Percentiles rank a stretch among this genome's conserved stretches.
These are phyloP conservation scores for Hortiboletus campestris DNA, from an alignment of 768 basidiomycete species.

Conservation along the genomic window DNA sequence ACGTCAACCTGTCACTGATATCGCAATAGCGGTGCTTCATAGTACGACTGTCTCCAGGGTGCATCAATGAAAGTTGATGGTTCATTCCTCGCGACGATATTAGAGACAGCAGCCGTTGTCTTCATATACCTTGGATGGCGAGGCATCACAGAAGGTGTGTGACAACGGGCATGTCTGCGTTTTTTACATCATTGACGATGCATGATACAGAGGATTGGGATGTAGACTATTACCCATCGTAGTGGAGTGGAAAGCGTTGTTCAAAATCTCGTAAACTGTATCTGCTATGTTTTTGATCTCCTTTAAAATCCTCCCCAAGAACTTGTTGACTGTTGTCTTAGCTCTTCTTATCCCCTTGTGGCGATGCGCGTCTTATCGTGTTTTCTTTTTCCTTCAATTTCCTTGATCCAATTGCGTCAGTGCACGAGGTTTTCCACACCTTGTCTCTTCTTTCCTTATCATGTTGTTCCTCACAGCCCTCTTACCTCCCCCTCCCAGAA, in stretches of 20 bases:
- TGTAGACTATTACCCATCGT: constrained; percentile 48
- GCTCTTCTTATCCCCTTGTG: not conserved
- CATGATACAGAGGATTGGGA: constrained; percentile 47
- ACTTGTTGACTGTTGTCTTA: constrained; percentile 3
- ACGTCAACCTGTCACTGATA: constrained; percentile 25
- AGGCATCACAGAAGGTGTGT: constrained; percentile 84
- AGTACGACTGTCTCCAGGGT: constrained; percentile 39
- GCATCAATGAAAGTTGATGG: constrained; percentile 76
- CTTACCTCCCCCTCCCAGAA: constrained; percentile 3
- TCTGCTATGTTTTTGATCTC: constrained; percentile 12
- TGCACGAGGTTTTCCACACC: not conserved
- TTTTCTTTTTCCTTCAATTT: not conserved
- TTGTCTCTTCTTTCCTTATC: not conserved
- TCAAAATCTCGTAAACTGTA: constrained; percentile 6
- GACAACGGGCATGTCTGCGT: not conserved
- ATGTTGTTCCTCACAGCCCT: not conserved
- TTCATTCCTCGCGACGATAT: constrained; percentile 78
- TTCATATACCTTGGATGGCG: constrained; percentile 78
- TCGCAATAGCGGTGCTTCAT: constrained; percentile 9
- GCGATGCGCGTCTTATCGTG: constrained; percentile 7
- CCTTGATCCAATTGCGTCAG: not conserved
- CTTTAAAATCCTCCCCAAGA: not conserved
- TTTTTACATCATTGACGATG: constrained; percentile 1
- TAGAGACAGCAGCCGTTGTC: constrained; percentile 74
- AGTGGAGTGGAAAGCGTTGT: not conserved